Conservation (phyloP, 2,329 filamentous ascomycete species). For the Alternaria ventricosa region DNA sequence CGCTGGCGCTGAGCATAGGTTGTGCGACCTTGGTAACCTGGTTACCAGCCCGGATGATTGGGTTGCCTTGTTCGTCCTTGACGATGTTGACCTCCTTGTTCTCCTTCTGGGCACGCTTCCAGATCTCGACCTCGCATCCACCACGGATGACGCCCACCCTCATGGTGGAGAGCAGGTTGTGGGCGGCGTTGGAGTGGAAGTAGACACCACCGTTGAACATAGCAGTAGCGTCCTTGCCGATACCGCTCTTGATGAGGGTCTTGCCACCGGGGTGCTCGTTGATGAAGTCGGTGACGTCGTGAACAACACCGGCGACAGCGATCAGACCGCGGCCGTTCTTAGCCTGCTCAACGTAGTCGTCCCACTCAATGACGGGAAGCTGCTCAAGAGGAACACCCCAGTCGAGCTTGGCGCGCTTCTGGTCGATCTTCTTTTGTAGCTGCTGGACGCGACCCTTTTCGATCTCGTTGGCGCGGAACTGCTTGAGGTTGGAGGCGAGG, state of each 20-base stretch:
- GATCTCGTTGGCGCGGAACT: slow-evolving; percentile 54
- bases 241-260: slow-evolving; percentile 50
- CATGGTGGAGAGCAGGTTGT: slow-evolving; percentile 54
- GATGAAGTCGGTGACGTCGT: slow-evolving; percentile 53
- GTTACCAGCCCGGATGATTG: slow-evolving; percentile 82
- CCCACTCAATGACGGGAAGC: slow-evolving; percentile 54
- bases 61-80: slow-evolving; percentile 80
- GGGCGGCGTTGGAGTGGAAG: slow-evolving; percentile 51
- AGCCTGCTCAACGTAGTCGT: slow-evolving; percentile 52
- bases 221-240: slow-evolving; percentile 53
- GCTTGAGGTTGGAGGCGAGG: slow-evolving; percentile 53
- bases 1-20: slow-evolving; percentile 82
- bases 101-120: slow-evolving; percentile 52
- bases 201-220: slow-evolving; percentile 56
- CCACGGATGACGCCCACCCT: slow-evolving; percentile 53
- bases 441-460: slow-evolving; percentile 54
- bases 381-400: slow-evolving; percentile 53
- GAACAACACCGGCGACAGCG: slow-evolving; percentile 52
- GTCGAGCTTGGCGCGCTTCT: slow-evolving; percentile 52
- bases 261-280: slow-evolving; percentile 53
- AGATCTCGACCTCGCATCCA: slow-evolving; percentile 53
- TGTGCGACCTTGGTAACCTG: slow-evolving; percentile 85
- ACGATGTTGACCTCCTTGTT: slow-evolving; percentile 78
- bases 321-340: slow-evolving; percentile 52
- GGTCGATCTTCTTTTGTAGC: slow-evolving; percentile 55